A percentile compares a stretch with the other conserved stretches of the same genome.
phyloP scores from a whole-genome alignment of 192 early-diverging fungal species.

The Bifiguratus adelaidae region DNA sequence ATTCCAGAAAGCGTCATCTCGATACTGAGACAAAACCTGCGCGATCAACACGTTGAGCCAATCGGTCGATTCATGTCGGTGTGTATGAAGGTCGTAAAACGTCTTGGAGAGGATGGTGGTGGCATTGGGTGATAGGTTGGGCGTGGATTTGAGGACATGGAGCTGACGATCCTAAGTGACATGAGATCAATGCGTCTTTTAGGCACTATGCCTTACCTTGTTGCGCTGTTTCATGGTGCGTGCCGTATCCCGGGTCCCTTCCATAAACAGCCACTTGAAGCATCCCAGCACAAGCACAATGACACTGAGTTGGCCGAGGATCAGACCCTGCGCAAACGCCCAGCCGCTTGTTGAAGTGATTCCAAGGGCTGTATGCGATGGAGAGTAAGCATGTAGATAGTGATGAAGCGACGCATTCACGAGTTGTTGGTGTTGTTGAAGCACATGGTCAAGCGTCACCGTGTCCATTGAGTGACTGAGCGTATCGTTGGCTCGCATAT shows the following conservation, averaged over 20 bases:
- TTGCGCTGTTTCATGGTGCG: slow-evolving; percentile 19
- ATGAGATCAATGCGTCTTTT: neutral
- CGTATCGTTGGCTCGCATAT: too few species aligned
- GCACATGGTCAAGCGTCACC: too few species aligned
- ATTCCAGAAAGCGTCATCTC: slow-evolving; percentile 60
- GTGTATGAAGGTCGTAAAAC: slow-evolving; percentile 39
- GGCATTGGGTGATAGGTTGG: slow-evolving; percentile 7
- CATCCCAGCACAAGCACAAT: slow-evolving; percentile 33
- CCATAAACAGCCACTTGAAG: slow-evolving; percentile 38
- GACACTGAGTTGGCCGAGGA: slow-evolving; percentile 35
- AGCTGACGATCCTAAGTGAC: slow-evolving; percentile 1
- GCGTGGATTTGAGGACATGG: too few species aligned
- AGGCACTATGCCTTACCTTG: slow-evolving; percentile 9
- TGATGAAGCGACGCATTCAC: too few species aligned
- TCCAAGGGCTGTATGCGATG: too few species aligned
- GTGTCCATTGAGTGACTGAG: too few species aligned
- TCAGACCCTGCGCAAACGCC: slow-evolving; percentile 38
- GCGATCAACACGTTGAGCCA: slow-evolving; percentile 80
- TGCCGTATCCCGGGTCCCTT: too few species aligned
- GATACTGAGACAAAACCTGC: slow-evolving; percentile 62
- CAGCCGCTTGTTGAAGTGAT: slow-evolving; percentile 11
- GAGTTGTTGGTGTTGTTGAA: too few species aligned
- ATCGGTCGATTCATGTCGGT: slow-evolving; percentile 58
- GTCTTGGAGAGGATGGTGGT: slow-evolving; percentile 42
- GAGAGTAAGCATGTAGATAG: too few species aligned